phyloP scores from a whole-genome alignment of 2,329 filamentous ascomycete genomes.

The Endocalyx cinctus region DNA sequence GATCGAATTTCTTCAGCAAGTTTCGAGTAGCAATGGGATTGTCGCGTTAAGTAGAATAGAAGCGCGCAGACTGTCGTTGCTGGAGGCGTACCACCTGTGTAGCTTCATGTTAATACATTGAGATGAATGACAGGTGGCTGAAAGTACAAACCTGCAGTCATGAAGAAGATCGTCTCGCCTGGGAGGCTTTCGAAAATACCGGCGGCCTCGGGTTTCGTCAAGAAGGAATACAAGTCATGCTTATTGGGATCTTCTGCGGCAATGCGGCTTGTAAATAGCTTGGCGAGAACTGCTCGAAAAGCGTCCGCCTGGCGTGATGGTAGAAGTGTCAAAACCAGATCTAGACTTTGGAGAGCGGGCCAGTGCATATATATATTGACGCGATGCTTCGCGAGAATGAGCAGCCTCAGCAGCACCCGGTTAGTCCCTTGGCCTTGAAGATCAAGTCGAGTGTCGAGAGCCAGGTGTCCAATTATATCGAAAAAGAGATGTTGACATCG shows the following conservation, averaged over 20 bases:
- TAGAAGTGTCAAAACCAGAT: neutral
- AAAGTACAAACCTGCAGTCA: conserved; percentile 4
- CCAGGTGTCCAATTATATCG: conserved; percentile 3
- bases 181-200: neutral
- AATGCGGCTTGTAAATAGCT: neutral
- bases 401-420: neutral
- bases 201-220: neutral
- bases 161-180: conserved; percentile 5
- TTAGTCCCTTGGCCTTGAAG: conserved; percentile 1
- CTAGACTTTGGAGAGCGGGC: neutral
- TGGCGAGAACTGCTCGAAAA: neutral
- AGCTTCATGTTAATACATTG: too few relatives aligned
- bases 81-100: too few relatives aligned
- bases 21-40: conserved; percentile 22
- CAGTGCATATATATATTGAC: neutral
- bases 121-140: too few relatives aligned
- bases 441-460: conserved; percentile 2
- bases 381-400: neutral
- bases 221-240: neutral
- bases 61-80: conserved; percentile 24
- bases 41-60: conserved; percentile 30
- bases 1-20: conserved; percentile 25
- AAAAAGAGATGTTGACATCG: conserved; percentile 1
- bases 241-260: neutral
- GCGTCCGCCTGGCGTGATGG: neutral